Evolutionary conservation across 257 asterid genomes (phyloP).

Genomic region (Petrea volubilis): DNA sequence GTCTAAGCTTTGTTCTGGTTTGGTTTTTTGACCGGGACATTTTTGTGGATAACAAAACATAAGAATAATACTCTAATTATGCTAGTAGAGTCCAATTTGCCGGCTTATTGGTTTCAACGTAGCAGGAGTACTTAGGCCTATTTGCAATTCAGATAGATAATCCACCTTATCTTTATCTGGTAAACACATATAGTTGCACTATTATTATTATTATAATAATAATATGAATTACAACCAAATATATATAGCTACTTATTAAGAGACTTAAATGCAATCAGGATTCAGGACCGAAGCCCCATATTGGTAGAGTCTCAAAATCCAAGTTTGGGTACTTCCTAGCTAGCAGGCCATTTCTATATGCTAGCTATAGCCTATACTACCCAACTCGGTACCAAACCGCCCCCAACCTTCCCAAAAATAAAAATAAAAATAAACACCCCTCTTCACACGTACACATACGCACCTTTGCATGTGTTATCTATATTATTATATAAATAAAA

Average conservation of each 20-base stretch:
- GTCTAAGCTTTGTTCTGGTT: not conserved
- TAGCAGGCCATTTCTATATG: not conserved
- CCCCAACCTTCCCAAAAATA: not conserved
- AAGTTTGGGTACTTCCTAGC: not conserved
- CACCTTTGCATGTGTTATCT: not conserved
- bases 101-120: slow-evolving; percentile 46
- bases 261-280: not conserved
- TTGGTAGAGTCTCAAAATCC: slow-evolving; percentile 17
- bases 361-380: not conserved
- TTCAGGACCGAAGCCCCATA: not conserved
- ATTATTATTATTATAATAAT: not conserved
- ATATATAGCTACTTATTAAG: not conserved
- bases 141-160: not conserved
- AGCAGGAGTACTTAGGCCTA: slow-evolving; percentile 24
- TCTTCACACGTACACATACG: not conserved
- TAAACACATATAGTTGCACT: no score
- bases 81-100: slow-evolving; percentile 43
- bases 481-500: not conserved
- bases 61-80: no score
- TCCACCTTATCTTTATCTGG: not conserved
- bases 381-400: slow-evolving; percentile 2
- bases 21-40: slow-evolving; percentile 19
- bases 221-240: not conserved
- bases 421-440: not conserved
- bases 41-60: not conserved